Conservation (phyloP, 768 basidiomycete genomes). For the Psilocybe cyanescens region DNA sequence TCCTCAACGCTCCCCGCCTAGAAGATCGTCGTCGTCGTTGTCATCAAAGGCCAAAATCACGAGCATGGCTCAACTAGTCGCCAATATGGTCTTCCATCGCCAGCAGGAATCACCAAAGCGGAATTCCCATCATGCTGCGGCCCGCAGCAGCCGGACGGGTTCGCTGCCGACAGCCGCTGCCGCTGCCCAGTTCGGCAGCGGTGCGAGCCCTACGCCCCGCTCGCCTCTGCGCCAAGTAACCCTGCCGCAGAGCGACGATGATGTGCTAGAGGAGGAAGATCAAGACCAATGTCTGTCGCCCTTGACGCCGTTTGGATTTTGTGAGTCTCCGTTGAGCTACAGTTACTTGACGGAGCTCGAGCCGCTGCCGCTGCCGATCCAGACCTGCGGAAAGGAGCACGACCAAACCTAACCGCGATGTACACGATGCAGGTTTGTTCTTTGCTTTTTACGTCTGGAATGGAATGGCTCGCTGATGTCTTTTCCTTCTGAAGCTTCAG, state of each 20-base stretch:
- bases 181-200: neutral
- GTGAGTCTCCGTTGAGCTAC: slow-evolving; percentile 19
- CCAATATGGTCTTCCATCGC: slow-evolving; percentile 41
- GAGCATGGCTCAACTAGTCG: slow-evolving; percentile 41
- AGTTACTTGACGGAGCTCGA: slow-evolving; percentile 13
- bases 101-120: slow-evolving; percentile 24
- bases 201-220: slow-evolving; percentile 18
- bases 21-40: slow-evolving; percentile 6
- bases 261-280: slow-evolving; percentile 9
- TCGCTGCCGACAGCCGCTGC: neutral
- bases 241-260: slow-evolving; percentile 13
- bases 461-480: no score
- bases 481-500: no score
- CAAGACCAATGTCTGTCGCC: slow-evolving; percentile 11
- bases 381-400: neutral
- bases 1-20: neutral
- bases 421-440: neutral
- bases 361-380: neutral
- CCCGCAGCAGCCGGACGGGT: neutral
- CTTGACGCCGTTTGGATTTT: slow-evolving; percentile 18
- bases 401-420: neutral
- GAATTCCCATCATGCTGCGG: neutral
- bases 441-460: no score
- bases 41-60: slow-evolving; percentile 28
- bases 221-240: slow-evolving; percentile 26